Evolutionary conservation across 2,329 filamentous ascomycete genomes (phyloP).

Genomic region (Neonectria sp.): DNA sequence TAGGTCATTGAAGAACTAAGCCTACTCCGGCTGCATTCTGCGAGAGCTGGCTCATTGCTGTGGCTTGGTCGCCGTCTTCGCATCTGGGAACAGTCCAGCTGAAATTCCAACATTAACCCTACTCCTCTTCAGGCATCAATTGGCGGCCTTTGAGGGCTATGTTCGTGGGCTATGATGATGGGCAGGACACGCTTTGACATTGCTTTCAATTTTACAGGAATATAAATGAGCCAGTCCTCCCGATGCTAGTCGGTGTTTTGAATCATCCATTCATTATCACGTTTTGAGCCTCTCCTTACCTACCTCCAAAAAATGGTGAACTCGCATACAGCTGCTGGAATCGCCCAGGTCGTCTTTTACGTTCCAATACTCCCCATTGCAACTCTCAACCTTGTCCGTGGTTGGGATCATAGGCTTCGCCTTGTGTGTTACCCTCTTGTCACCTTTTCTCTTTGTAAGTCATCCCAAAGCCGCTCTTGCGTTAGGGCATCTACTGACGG

Average conservation of each 20-base stretch:
- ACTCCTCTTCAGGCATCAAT: not conserved
- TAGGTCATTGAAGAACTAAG: not conserved
- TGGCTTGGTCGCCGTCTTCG: not conserved
- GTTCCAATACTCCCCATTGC: constrained; percentile 30
- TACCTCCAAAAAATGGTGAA: constrained; percentile 5
- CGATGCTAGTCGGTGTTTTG: not conserved
- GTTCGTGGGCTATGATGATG: not conserved
- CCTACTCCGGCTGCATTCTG: not conserved
- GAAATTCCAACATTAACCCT: not conserved
- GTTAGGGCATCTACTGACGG: not conserved
- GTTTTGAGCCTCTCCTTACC: not conserved
- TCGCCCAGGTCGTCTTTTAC: constrained; percentile 39
- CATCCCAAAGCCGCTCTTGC: too few relatives aligned
- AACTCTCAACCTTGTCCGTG: constrained; percentile 32
- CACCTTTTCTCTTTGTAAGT: constrained; percentile 21
- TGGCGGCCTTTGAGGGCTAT: not conserved
- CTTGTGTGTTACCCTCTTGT: constrained; percentile 37
- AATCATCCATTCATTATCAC: not conserved
- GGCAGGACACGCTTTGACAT: not conserved
- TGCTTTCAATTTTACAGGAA: not conserved
- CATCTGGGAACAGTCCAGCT: too few relatives aligned
- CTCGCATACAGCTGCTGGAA: constrained; percentile 34
- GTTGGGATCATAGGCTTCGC: constrained; percentile 33
- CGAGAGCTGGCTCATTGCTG: not conserved
- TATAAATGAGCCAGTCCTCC: not conserved